phyloP scores from a whole-genome alignment of 2,329 filamentous ascomycete species.

The Mycosphaerella arachidis region DNA sequence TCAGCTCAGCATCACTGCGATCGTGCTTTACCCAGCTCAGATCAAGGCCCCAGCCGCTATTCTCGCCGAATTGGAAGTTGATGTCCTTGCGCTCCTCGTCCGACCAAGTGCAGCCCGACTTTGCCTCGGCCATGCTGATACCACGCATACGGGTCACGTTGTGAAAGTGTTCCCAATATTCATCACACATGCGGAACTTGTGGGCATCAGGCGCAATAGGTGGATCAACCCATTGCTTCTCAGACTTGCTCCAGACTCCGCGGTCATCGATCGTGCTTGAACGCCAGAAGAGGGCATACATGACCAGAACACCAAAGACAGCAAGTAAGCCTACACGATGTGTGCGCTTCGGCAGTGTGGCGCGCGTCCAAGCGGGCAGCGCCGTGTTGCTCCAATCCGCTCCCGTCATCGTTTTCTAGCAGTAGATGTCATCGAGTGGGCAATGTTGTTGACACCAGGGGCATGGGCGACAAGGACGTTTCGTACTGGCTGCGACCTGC shows the following conservation, averaged over 20 bases:
- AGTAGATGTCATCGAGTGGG: background rate
- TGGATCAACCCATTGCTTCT: background rate
- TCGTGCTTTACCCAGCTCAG: constrained; percentile 6
- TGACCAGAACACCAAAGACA: background rate
- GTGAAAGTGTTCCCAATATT: constrained; percentile 4
- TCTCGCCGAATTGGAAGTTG: constrained; percentile 10
- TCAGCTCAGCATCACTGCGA: background rate
- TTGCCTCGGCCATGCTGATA: constrained; percentile 8
- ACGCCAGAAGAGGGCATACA: constrained; percentile 4
- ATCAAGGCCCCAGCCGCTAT: constrained; percentile 7
- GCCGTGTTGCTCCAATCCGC: background rate
- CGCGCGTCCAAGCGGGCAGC: background rate
- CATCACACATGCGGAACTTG: background rate
- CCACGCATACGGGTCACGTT: constrained; percentile 2
- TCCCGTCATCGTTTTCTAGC: background rate
- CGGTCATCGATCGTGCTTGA: background rate
- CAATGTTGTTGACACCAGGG: background rate
- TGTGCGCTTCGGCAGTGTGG: constrained; percentile 2
- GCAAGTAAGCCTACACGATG: background rate
- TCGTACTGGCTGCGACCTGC: background rate
- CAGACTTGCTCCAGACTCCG: background rate
- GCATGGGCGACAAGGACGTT: background rate
- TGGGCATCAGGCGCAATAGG: background rate
- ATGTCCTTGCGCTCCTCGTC: constrained; percentile 1
- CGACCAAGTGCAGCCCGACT: constrained; percentile 5